Conservation (phyloP, 805 yeast species). For the Yarrowia sp. region DNA sequence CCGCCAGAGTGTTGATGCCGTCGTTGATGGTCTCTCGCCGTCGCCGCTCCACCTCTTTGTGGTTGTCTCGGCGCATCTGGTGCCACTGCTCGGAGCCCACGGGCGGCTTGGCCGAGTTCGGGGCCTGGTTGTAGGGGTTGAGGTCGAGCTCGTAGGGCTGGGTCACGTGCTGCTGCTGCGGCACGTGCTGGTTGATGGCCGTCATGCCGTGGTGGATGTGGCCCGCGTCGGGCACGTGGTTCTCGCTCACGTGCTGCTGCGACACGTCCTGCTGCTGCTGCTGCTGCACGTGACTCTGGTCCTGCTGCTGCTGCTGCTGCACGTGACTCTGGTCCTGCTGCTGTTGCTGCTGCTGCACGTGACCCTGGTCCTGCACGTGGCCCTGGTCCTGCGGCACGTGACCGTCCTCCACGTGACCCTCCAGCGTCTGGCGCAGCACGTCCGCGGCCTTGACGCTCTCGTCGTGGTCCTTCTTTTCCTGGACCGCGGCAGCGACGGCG, state of each 20-base stretch:
- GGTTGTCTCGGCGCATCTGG: constrained; percentile 78
- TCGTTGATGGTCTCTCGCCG: constrained; percentile 83
- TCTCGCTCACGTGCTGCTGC: neutral
- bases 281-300: neutral
- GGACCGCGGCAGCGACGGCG: constrained; percentile 26
- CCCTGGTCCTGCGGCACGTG: neutral
- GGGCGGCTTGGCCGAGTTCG: constrained; percentile 47
- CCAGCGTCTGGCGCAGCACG: constrained; percentile 6
- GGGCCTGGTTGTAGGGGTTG: neutral
- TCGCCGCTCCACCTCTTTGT: constrained; percentile 92
- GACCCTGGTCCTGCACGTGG: neutral
- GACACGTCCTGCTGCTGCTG: neutral
- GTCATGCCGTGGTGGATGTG: constrained; percentile 22
- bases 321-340: neutral
- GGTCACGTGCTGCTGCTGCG: neutral
- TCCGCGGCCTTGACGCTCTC: constrained; percentile 23
- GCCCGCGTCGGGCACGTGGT: neutral
- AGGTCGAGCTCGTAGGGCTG: constrained; percentile 9
- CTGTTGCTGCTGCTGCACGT: neutral
- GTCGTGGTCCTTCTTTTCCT: constrained; percentile 19
- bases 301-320: neutral
- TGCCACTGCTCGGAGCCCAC: constrained; percentile 87
- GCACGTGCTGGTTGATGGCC: constrained; percentile 10
- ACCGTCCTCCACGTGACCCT: constrained; percentile 1
- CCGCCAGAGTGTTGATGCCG: constrained; percentile 80